phyloP scores from a whole-genome alignment of 2,329 filamentous ascomycete species.

The Ascochyta rabiei region DNA sequence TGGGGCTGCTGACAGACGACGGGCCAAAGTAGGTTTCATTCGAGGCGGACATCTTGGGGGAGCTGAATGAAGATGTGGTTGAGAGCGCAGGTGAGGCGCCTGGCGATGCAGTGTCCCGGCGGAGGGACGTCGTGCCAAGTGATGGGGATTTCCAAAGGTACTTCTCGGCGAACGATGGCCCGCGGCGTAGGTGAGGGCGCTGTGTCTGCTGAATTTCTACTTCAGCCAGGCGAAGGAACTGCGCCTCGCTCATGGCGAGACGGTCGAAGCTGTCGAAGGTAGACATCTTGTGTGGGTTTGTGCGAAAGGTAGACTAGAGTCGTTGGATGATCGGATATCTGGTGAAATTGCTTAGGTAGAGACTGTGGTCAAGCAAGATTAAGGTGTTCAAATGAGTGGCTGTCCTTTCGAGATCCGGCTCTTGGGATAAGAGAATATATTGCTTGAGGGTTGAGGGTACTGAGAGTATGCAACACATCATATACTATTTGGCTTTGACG shows the following conservation, averaged over 20 bases:
- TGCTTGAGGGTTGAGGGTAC: conserved; percentile 3
- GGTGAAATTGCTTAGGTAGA: conserved; percentile 1
- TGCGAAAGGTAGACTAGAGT: background rate
- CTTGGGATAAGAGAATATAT: conserved; percentile 13
- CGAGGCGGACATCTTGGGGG: conserved; percentile 1
- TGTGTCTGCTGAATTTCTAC: conserved; percentile 1
- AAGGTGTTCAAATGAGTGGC: conserved; percentile 11
- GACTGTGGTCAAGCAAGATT: conserved; percentile 7
- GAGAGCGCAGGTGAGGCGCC: conserved; percentile 6
- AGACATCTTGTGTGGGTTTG: conserved; percentile 4
- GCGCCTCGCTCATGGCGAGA: conserved; percentile 19
- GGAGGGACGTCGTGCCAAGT: conserved; percentile 11
- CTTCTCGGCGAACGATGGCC: conserved; percentile 14
- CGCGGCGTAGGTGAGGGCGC: background rate
- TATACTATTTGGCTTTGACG: conserved; percentile 5
- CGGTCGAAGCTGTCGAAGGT: conserved; percentile 18
- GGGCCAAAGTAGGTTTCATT: conserved; percentile 6
- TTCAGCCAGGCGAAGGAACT: conserved; percentile 16
- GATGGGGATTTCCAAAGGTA: conserved; percentile 14
- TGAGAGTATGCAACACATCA: conserved; percentile 5
- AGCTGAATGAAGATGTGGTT: conserved; percentile 8
- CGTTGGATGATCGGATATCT: background rate
- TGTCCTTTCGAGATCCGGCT: conserved; percentile 19
- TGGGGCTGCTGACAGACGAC: conserved; percentile 8
- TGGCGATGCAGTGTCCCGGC: conserved; percentile 2